A percentile compares a stretch with the other conserved stretches of the same genome.
phyloP scores from a whole-genome alignment of 768 basidiomycete genomes.

The Trametes cubensis region DNA sequence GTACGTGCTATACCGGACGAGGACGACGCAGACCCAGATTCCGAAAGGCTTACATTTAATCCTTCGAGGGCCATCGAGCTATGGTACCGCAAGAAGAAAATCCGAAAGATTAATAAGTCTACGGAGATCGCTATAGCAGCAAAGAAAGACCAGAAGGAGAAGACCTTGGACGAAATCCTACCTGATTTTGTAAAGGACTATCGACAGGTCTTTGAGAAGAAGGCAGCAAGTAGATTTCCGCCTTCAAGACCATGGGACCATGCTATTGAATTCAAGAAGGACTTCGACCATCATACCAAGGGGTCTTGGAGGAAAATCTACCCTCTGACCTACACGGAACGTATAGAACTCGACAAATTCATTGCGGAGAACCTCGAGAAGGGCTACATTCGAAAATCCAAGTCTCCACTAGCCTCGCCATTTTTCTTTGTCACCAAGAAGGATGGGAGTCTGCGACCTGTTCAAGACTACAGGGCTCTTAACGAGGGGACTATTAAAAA shows the following conservation, averaged over 20 bases:
- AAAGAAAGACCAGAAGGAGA: too few relatives aligned
- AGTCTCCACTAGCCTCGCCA: conserved; percentile 27
- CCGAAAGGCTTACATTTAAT: too few relatives aligned
- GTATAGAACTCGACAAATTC: conserved; percentile 19
- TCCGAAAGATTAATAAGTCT: too few relatives aligned
- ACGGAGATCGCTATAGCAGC: neutral
- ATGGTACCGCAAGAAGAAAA: too few relatives aligned
- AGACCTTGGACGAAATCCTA: too few relatives aligned
- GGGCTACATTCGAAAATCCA: conserved; percentile 24
- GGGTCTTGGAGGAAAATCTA: neutral
- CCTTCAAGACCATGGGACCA: neutral
- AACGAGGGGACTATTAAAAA: conserved; percentile 39
- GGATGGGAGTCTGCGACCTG: conserved; percentile 28
- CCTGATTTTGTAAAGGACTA: neutral
- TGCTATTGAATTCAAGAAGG: neutral
- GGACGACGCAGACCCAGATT: too few relatives aligned
- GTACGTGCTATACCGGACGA: too few relatives aligned
- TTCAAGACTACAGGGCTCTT: conserved; percentile 33
- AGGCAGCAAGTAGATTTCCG: neutral
- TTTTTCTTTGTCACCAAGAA: conserved; percentile 37
- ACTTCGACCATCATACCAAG: neutral
- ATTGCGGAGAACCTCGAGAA: conserved; percentile 24
- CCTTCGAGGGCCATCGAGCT: too few relatives aligned
- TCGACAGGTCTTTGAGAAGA: neutral
- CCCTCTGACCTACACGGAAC: conserved; percentile 1